Percentiles rank a stretch among this genome's conserved stretches.
Evolutionary conservation across 345 rosid species (phyloP).

Genomic region (Turnera subulata): DNA sequence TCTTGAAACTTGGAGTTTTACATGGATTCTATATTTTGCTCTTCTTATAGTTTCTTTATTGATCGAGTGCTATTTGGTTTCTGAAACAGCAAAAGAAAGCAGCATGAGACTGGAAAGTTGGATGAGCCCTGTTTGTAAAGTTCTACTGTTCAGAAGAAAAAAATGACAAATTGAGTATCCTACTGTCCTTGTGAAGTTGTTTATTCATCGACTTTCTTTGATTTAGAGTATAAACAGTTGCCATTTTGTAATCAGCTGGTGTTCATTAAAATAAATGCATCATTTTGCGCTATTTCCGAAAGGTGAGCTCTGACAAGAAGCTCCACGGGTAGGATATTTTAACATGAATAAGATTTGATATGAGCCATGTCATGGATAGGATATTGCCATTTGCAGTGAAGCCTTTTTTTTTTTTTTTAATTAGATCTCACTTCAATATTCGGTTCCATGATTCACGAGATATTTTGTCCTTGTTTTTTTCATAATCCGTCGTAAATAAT

Average conservation of each 20-base stretch:
- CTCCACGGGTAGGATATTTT: too few relatives aligned
- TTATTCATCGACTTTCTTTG: conserved; percentile 22
- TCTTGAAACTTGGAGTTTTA: not conserved
- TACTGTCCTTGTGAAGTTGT: conserved; percentile 24
- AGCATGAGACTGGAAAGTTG: conserved; percentile 32
- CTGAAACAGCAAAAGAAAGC: conserved; percentile 50
- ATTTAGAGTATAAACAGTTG: conserved; percentile 21
- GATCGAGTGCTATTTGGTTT: conserved; percentile 6
- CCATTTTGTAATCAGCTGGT: conserved; percentile 25
- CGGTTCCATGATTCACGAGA: too few relatives aligned
- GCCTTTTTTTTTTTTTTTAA: too few relatives aligned
- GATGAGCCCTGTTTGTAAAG: conserved; percentile 24
- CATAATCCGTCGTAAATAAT: too few relatives aligned
- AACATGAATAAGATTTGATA: too few relatives aligned
- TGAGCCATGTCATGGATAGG: too few relatives aligned
- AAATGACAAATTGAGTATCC: conserved; percentile 12
- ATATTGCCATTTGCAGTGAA: too few relatives aligned
- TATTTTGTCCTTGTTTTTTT: too few relatives aligned
- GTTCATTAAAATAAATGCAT: conserved; percentile 31
- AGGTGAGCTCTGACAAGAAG: too few relatives aligned
- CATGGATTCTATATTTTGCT: not conserved
- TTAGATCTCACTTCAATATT: too few relatives aligned
- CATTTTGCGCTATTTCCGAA: not conserved
- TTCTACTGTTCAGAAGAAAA: conserved; percentile 14
- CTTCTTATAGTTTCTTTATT: not conserved